Conservation (phyloP, 495 filamentous ascomycete genomes). For the Xylaria castorea region DNA sequence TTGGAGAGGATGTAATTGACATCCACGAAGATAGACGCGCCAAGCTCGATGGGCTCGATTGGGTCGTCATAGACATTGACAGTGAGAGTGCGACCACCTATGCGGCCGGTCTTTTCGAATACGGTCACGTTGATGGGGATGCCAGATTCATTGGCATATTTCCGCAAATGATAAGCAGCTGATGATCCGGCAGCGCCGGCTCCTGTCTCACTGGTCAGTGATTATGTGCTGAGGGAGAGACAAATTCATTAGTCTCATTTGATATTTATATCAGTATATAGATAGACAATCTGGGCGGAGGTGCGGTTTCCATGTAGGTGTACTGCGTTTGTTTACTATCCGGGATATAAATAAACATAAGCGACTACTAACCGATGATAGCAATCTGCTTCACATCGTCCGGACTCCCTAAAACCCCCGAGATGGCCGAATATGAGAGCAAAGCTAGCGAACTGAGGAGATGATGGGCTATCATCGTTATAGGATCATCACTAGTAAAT, state of each 20-base stretch:
- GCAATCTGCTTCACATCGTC: constrained; percentile 47
- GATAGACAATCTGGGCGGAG: neutral
- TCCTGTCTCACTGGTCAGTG: constrained; percentile 58
- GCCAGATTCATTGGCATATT: constrained; percentile 64
- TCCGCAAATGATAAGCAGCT: constrained; percentile 79
- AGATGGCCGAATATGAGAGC: constrained; percentile 17
- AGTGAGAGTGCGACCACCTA: constrained; percentile 90
- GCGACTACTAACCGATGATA: constrained; percentile 49
- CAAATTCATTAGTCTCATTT: neutral
- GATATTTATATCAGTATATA: neutral
- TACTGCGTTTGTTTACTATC: neutral
- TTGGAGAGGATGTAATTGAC: constrained; percentile 83
- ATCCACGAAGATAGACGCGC: constrained; percentile 90
- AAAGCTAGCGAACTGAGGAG: constrained; percentile 4
- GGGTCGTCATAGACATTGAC: constrained; percentile 79
- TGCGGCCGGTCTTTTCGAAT: constrained; percentile 78
- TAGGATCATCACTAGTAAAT: neutral
- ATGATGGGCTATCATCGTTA: neutral
- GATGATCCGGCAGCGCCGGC: constrained; percentile 91
- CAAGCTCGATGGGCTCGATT: constrained; percentile 78
- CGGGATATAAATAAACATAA: neutral
- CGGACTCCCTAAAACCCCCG: neutral
- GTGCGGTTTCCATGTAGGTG: neutral
- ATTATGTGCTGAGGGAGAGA: neutral
- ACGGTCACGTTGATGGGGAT: constrained; percentile 77